Base-by-base conservation (phyloP, 1,284 basidiomycete species). In the Bondarzewia mesenterica region DNA sequence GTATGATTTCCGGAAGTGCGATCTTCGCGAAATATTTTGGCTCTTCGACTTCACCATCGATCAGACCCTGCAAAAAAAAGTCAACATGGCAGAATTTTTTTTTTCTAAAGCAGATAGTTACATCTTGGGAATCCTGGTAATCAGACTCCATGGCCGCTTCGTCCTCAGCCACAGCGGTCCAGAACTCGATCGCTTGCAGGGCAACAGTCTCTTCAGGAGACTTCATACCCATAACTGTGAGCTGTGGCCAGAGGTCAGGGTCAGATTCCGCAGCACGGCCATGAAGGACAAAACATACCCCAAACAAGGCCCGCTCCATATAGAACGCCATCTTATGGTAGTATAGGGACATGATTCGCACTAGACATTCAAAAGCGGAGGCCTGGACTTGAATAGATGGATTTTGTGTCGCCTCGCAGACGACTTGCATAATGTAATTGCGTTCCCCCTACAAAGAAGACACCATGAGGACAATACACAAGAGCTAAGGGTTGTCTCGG, bases 361-460 rank as follows among this genome's bases (percentile, higher is more conserved):
- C 96, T 15, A 99, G 73, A 67, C 91, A 94, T 66, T 97, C 93
- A 63, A 96, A 99, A 1, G 94, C 87, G 35, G 82, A 90, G 20
- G 94, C 85, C 72, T 97, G 93, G 46, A 98, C 93, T 40, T 79
- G 67, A 15, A 87, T 79, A 4, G 82, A 69, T 2, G 75, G 54
- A 57, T 84, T 93, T 68, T 99, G 96, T 1, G 96, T 99, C 1
- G 95, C 96, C 65, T 99, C 96, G 64, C 95, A 99, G 22, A 99
- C 91, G 45, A 99, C 93, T 73, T 99, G 96, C 96, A 99, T 99
- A 68, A 99, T 99, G 72, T 97, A 99, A 71, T 98, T 99, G 47
- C 95, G 83, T 68, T 99, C 95, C 52, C 96, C 95, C 91, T 94
- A 57, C 22, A 50, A 46, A 48, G 7, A 48, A 53, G 42, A 57